Evolutionary conservation across 345 rosid species (phyloP).

Genomic region (Camelina laxa): DNA sequence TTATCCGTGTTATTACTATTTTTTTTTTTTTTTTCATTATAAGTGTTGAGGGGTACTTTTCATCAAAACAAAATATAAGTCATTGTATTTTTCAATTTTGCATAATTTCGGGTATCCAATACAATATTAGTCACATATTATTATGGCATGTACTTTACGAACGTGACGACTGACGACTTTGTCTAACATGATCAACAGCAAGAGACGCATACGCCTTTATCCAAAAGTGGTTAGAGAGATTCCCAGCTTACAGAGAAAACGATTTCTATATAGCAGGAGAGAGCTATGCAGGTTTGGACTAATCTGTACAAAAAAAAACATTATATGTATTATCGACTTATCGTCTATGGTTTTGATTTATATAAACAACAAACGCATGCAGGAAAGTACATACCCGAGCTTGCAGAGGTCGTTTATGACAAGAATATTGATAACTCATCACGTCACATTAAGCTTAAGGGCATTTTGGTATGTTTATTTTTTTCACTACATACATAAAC

Average conservation of each 20-base stretch:
- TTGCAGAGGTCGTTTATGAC: constrained; percentile 73
- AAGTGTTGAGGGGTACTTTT: no score
- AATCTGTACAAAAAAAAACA: background rate
- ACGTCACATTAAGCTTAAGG: constrained; percentile 65
- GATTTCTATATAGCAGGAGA: constrained; percentile 88
- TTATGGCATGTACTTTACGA: constrained; percentile 1
- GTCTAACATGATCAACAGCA: constrained; percentile 47
- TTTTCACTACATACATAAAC: background rate
- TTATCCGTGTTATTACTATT: no score
- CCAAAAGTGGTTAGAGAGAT: constrained; percentile 73
- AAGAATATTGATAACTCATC: constrained; percentile 66
- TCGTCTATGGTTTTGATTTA: constrained; percentile 20
- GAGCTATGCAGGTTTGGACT: constrained; percentile 81
- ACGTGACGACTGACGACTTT: background rate
- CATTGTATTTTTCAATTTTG: no score
- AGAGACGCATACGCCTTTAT: constrained; percentile 78
- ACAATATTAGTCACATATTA: background rate
- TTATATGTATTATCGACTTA: background rate
- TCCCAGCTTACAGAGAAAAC: constrained; percentile 63
- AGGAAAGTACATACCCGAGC: constrained; percentile 91
- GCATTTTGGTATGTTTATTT: constrained; percentile 67
- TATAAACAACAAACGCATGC: constrained; percentile 8
- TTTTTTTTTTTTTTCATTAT: no score
- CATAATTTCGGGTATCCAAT: no score
- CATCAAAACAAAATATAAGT: no score